A percentile compares a stretch with the other conserved stretches of the same genome.
These are phyloP conservation scores for Starmerella floricola DNA, from an alignment of 805 yeast genomes.

Conservation along the genomic window DNA sequence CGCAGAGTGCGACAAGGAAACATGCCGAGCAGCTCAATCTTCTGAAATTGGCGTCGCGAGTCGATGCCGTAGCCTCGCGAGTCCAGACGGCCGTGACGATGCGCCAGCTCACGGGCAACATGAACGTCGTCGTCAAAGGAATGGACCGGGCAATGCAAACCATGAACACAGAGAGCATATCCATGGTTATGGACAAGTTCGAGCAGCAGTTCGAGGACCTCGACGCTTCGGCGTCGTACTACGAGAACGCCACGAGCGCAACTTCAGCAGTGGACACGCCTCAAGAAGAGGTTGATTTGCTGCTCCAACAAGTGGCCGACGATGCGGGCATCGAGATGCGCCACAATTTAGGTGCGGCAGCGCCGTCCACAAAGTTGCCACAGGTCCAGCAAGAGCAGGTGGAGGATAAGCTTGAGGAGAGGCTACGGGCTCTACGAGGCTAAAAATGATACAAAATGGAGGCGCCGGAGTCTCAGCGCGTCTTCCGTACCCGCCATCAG, in stretches of 20 bases:
- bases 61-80: constrained; percentile 90
- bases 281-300: constrained; percentile 84
- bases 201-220: constrained; percentile 92
- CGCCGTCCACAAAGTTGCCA: constrained; percentile 38
- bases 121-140: constrained; percentile 85
- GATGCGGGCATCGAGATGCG: constrained; percentile 92
- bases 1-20: constrained; percentile 91
- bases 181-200: constrained; percentile 92
- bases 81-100: constrained; percentile 97
- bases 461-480: no score
- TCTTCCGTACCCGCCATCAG: no score
- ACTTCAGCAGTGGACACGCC: constrained; percentile 85
- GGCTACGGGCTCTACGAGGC: constrained; percentile 72
- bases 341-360: constrained; percentile 53
- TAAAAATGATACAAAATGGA: no score
- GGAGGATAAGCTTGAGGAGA: constrained; percentile 78
- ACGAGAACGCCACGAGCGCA: constrained; percentile 78
- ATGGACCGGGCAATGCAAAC: constrained; percentile 94
- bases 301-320: constrained; percentile 87
- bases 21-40: constrained; percentile 74
- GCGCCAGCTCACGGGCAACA: constrained; percentile 87
- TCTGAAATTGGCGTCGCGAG: constrained; percentile 69
- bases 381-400: constrained; percentile 47
- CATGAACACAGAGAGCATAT: constrained; percentile 87
- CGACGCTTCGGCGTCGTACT: constrained; percentile 86